Percentiles rank a stretch among this genome's conserved stretches.
Evolutionary conservation across 2,329 filamentous ascomycete species (phyloP).

Genomic region (Seiridium cupressi): DNA sequence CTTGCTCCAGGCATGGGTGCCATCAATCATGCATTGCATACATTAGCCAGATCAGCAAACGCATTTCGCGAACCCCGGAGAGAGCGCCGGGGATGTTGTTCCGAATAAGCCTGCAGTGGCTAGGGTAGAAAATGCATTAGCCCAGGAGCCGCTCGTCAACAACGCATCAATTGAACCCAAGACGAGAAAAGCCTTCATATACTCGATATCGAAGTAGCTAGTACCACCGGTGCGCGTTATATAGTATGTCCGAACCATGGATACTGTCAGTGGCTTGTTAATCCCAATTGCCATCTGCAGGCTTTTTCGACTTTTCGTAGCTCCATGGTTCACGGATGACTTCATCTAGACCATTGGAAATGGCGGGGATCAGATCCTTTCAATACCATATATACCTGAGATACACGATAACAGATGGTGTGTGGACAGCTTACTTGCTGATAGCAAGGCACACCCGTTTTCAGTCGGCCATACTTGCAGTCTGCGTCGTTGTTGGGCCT

Average conservation of each 20-base stretch:
- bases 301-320: constrained; percentile 18
- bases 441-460: background rate
- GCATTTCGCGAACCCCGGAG: too few species aligned
- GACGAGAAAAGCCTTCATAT: too few species aligned
- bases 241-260: background rate
- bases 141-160: too few species aligned
- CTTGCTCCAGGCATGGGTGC: too few species aligned
- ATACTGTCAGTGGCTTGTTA: constrained; percentile 15
- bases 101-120: too few species aligned
- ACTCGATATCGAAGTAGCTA: too few species aligned
- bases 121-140: too few species aligned
- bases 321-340: constrained; percentile 21
- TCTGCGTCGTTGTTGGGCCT: constrained; percentile 3
- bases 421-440: background rate
- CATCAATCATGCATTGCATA: too few species aligned
- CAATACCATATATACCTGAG: background rate
- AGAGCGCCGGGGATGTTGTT: too few species aligned
- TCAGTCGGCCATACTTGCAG: background rate
- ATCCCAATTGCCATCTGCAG: constrained; percentile 19
- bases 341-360: constrained; percentile 6
- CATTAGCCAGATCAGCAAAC: too few species aligned
- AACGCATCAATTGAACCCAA: too few species aligned
- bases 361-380: background rate
- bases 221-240: too few species aligned
- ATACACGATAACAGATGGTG: background rate